A percentile compares a stretch with the other conserved stretches of the same genome.
Conservation (phyloP, 768 basidiomycete genomes). For the Kwoniella newhampshirensis region DNA sequence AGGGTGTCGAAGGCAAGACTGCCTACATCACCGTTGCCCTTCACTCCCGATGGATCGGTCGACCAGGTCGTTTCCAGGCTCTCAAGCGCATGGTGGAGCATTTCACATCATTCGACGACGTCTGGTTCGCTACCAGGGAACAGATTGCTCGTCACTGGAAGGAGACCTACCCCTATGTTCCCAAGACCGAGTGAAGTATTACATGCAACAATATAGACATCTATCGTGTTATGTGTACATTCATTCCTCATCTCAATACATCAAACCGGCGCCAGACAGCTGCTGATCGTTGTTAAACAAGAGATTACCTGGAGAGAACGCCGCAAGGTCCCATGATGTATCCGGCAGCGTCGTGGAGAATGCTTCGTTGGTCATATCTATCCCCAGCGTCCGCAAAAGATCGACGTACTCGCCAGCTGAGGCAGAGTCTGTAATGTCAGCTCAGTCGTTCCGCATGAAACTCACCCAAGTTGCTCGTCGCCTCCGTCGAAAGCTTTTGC, state of each 20-base stretch:
- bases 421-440: constrained; percentile 6
- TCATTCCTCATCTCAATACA: neutral
- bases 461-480: constrained; percentile 20
- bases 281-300: neutral
- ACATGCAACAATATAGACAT: constrained; percentile 4
- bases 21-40: constrained; percentile 37
- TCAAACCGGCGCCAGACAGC: neutral
- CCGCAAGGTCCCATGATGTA: constrained; percentile 12
- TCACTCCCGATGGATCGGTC: constrained; percentile 39
- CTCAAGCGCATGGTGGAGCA: constrained; percentile 39
- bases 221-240: too few species aligned
- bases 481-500: constrained; percentile 13
- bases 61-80: constrained; percentile 42
- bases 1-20: constrained; percentile 34
- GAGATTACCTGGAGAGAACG: constrained; percentile 14
- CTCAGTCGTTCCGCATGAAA: neutral
- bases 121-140: constrained; percentile 45
- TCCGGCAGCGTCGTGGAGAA: neutral
- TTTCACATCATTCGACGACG: constrained; percentile 32
- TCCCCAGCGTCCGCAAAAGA: constrained; percentile 8
- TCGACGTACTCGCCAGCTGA: constrained; percentile 13
- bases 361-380: too few species aligned
- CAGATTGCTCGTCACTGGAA: constrained; percentile 39
- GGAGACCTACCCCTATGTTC: constrained; percentile 25
- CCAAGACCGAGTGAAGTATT: neutral